Base-by-base conservation (phyloP, 163 green algal species). In the Volvox carteri region DNA sequence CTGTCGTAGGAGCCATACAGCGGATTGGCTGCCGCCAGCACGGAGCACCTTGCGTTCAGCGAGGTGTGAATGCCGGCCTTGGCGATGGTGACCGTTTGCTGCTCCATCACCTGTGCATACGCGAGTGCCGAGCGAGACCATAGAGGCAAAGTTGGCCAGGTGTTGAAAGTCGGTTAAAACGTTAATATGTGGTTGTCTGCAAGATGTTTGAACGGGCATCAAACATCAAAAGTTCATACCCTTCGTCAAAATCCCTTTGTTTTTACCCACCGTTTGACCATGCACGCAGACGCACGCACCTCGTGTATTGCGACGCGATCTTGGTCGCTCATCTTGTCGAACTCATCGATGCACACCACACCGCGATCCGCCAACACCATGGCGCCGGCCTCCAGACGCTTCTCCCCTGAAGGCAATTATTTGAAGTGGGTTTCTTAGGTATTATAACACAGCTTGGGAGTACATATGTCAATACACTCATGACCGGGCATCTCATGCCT, bases 271-370 rank as follows among this genome's bases (percentile, higher is more conserved):
- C n/a, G n/a, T n/a, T n/a, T n/a, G n/a, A n/a, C n/a, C n/a, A n/a
- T n/a, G n/a, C n/a, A n/a, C n/a, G n/a, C n/a, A n/a, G n/a, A n/a
- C n/a, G n/a, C n/a, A n/a, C 85, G 90, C 74, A 97, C 97, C 94
- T 99, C 98, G 90, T 99, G 98, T 78, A 99, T 99, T 77, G 98
- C 97, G 44, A 99, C 97, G 8, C 98, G 93, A 93, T 99, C 98
- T 86, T 96, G 91, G 78, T 99, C 98, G 91, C 95, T 98, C 98
- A 99, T 99, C 95, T 99, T 99, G 95, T 99, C 98, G 93, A 99
- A 99, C 94, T 99, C 98, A 85, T 99, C 98, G 73, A 99, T 99
- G 95, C 98, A 99, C 76, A 99, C 98, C 23, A 99, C 91, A 44
- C 98, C 98, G n/a, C 98, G 93, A 93, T 99, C 98, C 35, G 98